phyloP scores from a whole-genome alignment of 768 basidiomycete species.

The Tricholoma hemisulphureum region DNA sequence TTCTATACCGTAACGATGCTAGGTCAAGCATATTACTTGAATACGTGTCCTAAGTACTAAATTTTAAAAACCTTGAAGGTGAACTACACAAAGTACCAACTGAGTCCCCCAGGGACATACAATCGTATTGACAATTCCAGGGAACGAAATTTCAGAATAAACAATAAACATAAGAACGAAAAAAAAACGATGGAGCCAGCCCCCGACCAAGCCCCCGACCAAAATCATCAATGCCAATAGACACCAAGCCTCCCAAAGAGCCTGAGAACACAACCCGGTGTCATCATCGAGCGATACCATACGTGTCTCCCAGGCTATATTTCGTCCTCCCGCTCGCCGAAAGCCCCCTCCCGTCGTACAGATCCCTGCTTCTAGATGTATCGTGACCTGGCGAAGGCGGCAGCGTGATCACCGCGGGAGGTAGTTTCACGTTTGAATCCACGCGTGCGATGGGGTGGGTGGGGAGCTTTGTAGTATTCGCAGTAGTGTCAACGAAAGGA shows the following conservation, averaged over 20 bases:
- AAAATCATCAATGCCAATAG: no score
- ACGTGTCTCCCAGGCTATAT: conserved; percentile 23
- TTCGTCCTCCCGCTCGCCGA: conserved; percentile 13
- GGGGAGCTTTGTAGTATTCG: conserved; percentile 15
- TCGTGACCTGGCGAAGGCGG: conserved; percentile 22
- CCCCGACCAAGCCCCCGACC: no score
- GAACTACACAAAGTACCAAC: no score
- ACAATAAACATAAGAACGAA: no score
- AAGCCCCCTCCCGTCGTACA: conserved; percentile 2
- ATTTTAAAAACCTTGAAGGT: no score
- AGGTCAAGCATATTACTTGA: neutral
- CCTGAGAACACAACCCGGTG: neutral
- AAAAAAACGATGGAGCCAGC: no score
- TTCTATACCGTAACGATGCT: neutral
- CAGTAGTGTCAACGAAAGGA: conserved; percentile 14
- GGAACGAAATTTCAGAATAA: no score
- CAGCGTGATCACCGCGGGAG: conserved; percentile 15
- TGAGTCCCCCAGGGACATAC: no score
- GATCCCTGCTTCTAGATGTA: conserved; percentile 1
- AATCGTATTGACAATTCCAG: no score
- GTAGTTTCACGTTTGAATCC: conserved; percentile 2
- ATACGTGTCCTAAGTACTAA: no score
- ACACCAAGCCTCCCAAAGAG: no score
- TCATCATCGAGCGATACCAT: conserved; percentile 28
- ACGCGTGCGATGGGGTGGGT: conserved; percentile 1